Evolutionary conservation across 768 basidiomycete genomes (phyloP).

Genomic region (Xerocomellus intermedius): DNA sequence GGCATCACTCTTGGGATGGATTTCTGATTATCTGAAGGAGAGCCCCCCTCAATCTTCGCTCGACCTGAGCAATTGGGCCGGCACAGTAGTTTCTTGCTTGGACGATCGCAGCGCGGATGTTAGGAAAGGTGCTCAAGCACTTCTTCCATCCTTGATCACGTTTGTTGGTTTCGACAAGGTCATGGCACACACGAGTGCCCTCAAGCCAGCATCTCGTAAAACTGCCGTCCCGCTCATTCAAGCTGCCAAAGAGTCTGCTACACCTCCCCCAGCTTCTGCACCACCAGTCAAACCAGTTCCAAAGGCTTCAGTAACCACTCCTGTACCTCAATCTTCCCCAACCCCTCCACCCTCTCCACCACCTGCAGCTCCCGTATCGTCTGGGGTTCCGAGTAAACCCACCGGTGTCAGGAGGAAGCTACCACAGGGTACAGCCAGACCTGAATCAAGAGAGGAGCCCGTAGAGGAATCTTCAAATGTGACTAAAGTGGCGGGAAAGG

Average conservation of each 20-base stretch:
- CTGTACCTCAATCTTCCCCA: constrained; percentile 26
- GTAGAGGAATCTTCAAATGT: constrained; percentile 34
- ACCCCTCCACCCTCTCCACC: constrained; percentile 49
- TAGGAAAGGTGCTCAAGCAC: constrained; percentile 82
- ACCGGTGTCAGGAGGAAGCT: constrained; percentile 71
- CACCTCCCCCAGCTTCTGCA: constrained; percentile 28
- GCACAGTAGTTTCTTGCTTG: constrained; percentile 67
- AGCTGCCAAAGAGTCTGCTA: constrained; percentile 59
- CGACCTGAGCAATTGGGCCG: constrained; percentile 71
- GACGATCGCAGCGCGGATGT: constrained; percentile 93
- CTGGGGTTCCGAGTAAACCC: constrained; percentile 41
- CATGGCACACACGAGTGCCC: constrained; percentile 76
- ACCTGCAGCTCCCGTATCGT: constrained; percentile 32
- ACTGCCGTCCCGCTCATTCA: constrained; percentile 88
- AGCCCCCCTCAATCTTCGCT: constrained; percentile 51
- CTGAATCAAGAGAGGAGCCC: constrained; percentile 42
- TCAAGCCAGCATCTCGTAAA: constrained; percentile 89
- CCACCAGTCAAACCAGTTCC: constrained; percentile 30
- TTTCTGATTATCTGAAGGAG: constrained; percentile 74
- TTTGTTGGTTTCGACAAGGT: constrained; percentile 81
- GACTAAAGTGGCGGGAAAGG: constrained; percentile 36
- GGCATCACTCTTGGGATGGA: constrained; percentile 74
- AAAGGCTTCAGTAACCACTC: constrained; percentile 21
- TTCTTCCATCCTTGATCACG: constrained; percentile 74
- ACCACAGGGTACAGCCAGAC: constrained; percentile 55